Base-by-base conservation (phyloP, 495 filamentous ascomycete species). In the Neurospora pannonica region DNA sequence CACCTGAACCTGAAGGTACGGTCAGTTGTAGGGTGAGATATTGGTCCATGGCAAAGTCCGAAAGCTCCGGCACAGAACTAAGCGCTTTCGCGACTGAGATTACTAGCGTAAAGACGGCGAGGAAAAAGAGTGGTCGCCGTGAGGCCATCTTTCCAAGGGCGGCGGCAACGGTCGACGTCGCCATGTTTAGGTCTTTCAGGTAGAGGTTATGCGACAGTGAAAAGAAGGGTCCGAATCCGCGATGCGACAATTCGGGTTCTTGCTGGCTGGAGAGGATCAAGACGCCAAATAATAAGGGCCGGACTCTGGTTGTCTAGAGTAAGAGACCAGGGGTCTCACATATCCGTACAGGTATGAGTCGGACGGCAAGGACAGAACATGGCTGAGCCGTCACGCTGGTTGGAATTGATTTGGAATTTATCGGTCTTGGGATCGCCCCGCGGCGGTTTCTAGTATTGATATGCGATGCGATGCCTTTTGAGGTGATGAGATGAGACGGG, bases 151-250 rank as follows among this genome's bases (percentile, higher is more conserved):
- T 79, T 75, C 77, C 74, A 78, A 76, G 79, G 7, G 54, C 75
- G 76, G 76, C 74, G 76, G 80, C 78, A 75, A 83, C 81, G 81
- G 80, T 85, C 79, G 81, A 84, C 81, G 79, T 82, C 82, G 83
- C 81, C 80, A 78, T 81, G 70, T 36, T 34, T 2, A 67, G 2
- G 24, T 67, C 15, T 67, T 67, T 28, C 48, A 15, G 28, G 48
- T 28, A 67, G 6, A 67, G 54, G 3, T 36, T 6, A 31, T 67
- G 28, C 54, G 54, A 67, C 1, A 36, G 28, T 34, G 28, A 67
- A 36, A 19, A 19, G 15, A 19, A 34, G 54, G 54, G 54, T 19
- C 15, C 54, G 28, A 67, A 34, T 67, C 3, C 28, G 17, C 28
- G 54, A 19, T 67, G 54, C 24, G 15, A 15, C 54, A 67, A 31